A percentile compares a stretch with the other conserved stretches of the same genome.
phyloP scores from a whole-genome alignment of 257 asterid genomes.

The Vinca minor region DNA sequence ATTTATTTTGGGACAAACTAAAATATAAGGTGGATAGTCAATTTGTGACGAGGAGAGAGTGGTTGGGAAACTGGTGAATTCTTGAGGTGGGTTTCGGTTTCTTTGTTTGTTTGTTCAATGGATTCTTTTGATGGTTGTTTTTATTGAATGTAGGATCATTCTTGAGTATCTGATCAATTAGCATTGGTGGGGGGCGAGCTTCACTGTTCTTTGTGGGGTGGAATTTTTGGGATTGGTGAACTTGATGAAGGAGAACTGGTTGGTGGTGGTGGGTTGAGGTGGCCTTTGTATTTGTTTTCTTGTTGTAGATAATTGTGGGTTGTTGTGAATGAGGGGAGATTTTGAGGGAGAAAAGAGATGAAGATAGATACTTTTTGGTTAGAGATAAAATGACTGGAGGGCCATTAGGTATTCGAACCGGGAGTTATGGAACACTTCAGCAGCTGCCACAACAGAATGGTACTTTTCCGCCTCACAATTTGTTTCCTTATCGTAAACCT shows the following conservation, averaged over 20 bases:
- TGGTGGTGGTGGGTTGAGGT: constrained; percentile 13
- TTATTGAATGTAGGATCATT: constrained; percentile 19
- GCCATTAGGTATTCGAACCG: constrained; percentile 68
- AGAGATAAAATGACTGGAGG: constrained; percentile 82
- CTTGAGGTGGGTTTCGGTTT: constrained; percentile 15
- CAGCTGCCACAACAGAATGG: constrained; percentile 71
- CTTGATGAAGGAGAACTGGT: constrained; percentile 21
- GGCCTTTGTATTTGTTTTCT: constrained; percentile 1
- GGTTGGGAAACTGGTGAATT: not conserved
- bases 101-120: not conserved
- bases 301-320: constrained; percentile 17
- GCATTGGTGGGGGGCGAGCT: constrained; percentile 1
- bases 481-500: constrained; percentile 43
- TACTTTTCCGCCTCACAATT: constrained; percentile 35
- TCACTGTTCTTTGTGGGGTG: not conserved
- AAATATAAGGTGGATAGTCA: no score
- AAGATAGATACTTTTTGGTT: constrained; percentile 40
- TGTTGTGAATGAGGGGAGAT: constrained; percentile 44
- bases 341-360: constrained; percentile 57
- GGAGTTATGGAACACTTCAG: constrained; percentile 73
- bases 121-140: constrained; percentile 13
- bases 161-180: constrained; percentile 9
- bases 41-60: no score
- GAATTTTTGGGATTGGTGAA: constrained; percentile 17
- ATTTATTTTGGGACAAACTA: no score